phyloP scores from a whole-genome alignment of 371 early-diverging fungal genomes.

The Cokeromyces recurvatus region DNA sequence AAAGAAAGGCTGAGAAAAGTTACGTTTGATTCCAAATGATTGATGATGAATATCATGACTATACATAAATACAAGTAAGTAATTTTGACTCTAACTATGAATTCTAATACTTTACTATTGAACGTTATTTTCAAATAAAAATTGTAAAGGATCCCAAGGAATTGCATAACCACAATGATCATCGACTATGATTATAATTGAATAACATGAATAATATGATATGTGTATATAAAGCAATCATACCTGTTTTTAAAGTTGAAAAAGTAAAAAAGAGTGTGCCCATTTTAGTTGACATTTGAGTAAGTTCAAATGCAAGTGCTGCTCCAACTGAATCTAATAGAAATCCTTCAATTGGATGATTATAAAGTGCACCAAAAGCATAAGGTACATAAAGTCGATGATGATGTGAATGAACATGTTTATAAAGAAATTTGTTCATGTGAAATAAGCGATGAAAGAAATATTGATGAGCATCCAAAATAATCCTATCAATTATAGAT shows the following conservation, averaged over 20 bases:
- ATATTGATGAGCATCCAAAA: constrained; percentile 68
- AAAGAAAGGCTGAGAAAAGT: constrained; percentile 71
- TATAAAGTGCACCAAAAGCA: constrained; percentile 79
- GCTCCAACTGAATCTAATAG: constrained; percentile 72
- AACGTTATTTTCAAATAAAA: constrained; percentile 66
- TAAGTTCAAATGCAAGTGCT: constrained; percentile 56
- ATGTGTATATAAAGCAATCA: too few species aligned
- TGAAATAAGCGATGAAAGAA: constrained; percentile 76
- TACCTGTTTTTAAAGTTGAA: constrained; percentile 73
- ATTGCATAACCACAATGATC: constrained; percentile 82
- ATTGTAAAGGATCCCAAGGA: constrained; percentile 72
- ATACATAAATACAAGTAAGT: constrained; percentile 1
- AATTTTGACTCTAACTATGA: neutral
- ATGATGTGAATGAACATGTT: constrained; percentile 71
- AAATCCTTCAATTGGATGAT: constrained; percentile 78
- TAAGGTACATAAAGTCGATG: constrained; percentile 74
- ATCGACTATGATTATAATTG: constrained; percentile 46
- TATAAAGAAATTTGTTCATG: constrained; percentile 64
- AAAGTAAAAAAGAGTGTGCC: constrained; percentile 66
- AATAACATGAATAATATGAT: too few species aligned
- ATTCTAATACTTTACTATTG: constrained; percentile 49
- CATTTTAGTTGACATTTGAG: constrained; percentile 67
- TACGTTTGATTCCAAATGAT: constrained; percentile 60
- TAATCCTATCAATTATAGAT: constrained; percentile 33
- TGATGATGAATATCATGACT: constrained; percentile 71